phyloP scores from a whole-genome alignment of 2,329 filamentous ascomycete genomes.

The Hymenoscyphus scutula region DNA sequence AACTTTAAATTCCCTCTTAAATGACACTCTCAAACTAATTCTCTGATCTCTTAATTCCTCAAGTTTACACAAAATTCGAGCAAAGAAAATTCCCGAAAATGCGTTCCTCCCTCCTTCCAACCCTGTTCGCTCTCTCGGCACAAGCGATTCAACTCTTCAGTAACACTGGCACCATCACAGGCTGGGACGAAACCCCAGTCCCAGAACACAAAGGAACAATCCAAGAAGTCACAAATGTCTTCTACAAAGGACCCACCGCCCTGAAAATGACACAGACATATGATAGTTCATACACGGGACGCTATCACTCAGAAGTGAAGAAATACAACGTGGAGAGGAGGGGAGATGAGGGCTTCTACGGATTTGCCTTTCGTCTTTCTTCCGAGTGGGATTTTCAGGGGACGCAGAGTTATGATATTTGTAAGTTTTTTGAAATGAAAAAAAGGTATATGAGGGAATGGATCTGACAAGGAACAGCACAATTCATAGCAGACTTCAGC shows the following conservation, averaged over 20 bases:
- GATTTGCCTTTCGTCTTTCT: slow-evolving; percentile 50
- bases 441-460: neutral
- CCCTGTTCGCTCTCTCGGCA: neutral
- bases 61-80: neutral
- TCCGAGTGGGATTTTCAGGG: slow-evolving; percentile 45
- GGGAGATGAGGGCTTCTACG: slow-evolving; percentile 48
- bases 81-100: neutral
- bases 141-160: slow-evolving; percentile 3
- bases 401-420: slow-evolving; percentile 39
- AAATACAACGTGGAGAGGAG: slow-evolving; percentile 45
- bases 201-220: slow-evolving; percentile 13
- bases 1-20: neutral
- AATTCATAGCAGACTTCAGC: slow-evolving; percentile 51
- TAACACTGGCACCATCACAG: slow-evolving; percentile 18
- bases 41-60: too few relatives aligned
- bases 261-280: slow-evolving; percentile 41
- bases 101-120: neutral
- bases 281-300: slow-evolving; percentile 41
- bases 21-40: neutral
- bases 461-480: slow-evolving; percentile 40
- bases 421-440: neutral
- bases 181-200: slow-evolving; percentile 14
- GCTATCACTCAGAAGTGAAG: slow-evolving; percentile 50
- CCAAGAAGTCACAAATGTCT: slow-evolving; percentile 18
- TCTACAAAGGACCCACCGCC: slow-evolving; percentile 11